Conservation (phyloP, 148 eudicot species). For the Silene latifolia region DNA sequence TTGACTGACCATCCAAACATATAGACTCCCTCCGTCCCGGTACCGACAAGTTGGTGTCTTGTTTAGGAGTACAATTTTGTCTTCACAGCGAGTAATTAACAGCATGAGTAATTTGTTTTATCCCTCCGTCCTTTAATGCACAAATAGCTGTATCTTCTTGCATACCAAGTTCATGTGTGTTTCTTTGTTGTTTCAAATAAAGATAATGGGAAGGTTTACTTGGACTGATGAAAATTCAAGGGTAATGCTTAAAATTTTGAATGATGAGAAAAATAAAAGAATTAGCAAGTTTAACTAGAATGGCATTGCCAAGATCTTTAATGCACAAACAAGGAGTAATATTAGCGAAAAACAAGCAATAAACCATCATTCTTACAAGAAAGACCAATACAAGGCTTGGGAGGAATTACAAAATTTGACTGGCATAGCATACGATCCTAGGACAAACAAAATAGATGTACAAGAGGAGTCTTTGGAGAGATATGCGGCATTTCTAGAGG, state of each 20-base stretch:
- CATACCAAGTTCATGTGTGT: too few relatives aligned
- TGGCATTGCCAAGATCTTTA: background rate
- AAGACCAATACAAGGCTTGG: background rate
- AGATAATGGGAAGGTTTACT: too few relatives aligned
- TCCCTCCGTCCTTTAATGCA: too few relatives aligned
- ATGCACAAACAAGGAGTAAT: background rate
- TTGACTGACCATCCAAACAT: too few relatives aligned
- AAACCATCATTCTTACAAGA: background rate
- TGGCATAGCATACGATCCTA: background rate
- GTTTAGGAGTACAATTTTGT: too few relatives aligned
- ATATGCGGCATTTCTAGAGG: background rate
- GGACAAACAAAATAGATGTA: background rate
- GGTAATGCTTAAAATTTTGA: background rate
- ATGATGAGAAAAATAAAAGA: background rate
- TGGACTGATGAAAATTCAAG: too few relatives aligned
- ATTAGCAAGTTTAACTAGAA: background rate
- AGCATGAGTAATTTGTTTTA: too few relatives aligned
- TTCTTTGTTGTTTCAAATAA: too few relatives aligned
- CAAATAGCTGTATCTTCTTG: too few relatives aligned
- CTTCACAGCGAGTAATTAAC: too few relatives aligned
- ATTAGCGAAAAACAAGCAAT: background rate
- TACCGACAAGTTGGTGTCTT: too few relatives aligned
- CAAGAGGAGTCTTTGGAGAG: background rate
- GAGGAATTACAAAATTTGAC: background rate
- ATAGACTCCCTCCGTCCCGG: too few relatives aligned